Evolutionary conservation across 805 yeast genomes (phyloP), one percentile per base, ranked within the genome.

Genomic region (Sugiyamaella lignohabitans): DNA sequence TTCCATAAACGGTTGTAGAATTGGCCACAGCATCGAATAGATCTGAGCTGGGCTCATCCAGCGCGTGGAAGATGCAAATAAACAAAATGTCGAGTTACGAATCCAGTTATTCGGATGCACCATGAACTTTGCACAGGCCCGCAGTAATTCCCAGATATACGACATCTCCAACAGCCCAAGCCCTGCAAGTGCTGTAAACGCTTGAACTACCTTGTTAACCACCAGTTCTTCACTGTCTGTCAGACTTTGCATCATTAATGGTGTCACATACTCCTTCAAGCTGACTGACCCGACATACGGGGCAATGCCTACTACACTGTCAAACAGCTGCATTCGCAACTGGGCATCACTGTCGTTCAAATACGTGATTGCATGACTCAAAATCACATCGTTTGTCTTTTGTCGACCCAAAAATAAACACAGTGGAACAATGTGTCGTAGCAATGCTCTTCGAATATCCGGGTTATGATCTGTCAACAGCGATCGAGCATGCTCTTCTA

Each of bases 281-380:
- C 93, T 78, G 0, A 85, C 72, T 0, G 81, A 78, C 0, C 98
- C 98, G 14, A 89, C 79, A 59, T 79, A 83, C 3, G 88, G 78
- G 0, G 95, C 84, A 6, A 93, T 70, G 0, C 82, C 79, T 1
- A 87, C 73, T 8, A 89, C 76, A 5, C 87, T 73, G 37, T 79
- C 74, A 32, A 91, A 80, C 56, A 93, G 81, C 3, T 81, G 79
- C 23, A 84, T 67, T 49, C 94, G 71, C 19, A 93, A 68, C 18
- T 78, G 74, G 0, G 82, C 68, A 57, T 80, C 79, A 46, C 79
- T 73, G 59, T 89, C 96, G 62, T 93, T 93, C 52, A 93, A 66
- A 59, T 88, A 93, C 0, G 98, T 89, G 38, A 93, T 89, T 47
- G 89, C 68, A 67, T 93, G 98, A 39, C 96, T 88, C 40, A 93